Base-by-base conservation (phyloP, 2,329 filamentous ascomycete genomes). In the Spiromastix sp. region DNA sequence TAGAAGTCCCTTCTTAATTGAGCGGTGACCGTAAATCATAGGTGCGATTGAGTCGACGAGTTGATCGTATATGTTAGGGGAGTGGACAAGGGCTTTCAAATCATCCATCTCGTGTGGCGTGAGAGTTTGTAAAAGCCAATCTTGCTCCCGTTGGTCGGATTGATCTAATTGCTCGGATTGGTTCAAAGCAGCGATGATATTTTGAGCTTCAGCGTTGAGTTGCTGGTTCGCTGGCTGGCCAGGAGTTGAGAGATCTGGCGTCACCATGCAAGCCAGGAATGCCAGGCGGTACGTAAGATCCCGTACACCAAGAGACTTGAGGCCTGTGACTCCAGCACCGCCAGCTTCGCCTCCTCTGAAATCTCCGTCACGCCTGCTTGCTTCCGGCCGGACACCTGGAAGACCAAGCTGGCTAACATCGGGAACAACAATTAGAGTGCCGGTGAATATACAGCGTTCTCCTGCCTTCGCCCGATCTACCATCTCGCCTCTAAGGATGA, bases 361-460 rank as follows among this genome's bases (percentile, higher is more conserved):
- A 47, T 81, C 81, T 32, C 77, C 74, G 42, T 84, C 85, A 51
- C 96, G 89, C 41, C 89, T 77, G 24, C 89, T 76, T 13, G 87
- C 84, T 41, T 86, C 85, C 11, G 85, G 81, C 37, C 81, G 72
- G 16, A 86, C 71, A 31, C 91, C 91, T 2, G 91, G 91, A 19
- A 96, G 76, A 25, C 87, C 81, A 38, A 98, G 75, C 57, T 96
- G 91, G 54, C 86, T 94, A 41, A 98, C 85, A 57, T 98, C 91
- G 0, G 91, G 91, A 21, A 98, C 86, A 12, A 98, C 91, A 41
- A 98, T 96, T 44, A 96, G 64, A 4, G 87, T 87, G 44, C 91
- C 91, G 0, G 89, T 96, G 59, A 98, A 98, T 51, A 98, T 85
- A 59, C 91, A 98, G 62, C 93, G 95, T 62, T 98, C 91, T 44